Evolutionary conservation across 1,284 basidiomycete genomes (phyloP).

Genomic region (Trametes hirsuta): DNA sequence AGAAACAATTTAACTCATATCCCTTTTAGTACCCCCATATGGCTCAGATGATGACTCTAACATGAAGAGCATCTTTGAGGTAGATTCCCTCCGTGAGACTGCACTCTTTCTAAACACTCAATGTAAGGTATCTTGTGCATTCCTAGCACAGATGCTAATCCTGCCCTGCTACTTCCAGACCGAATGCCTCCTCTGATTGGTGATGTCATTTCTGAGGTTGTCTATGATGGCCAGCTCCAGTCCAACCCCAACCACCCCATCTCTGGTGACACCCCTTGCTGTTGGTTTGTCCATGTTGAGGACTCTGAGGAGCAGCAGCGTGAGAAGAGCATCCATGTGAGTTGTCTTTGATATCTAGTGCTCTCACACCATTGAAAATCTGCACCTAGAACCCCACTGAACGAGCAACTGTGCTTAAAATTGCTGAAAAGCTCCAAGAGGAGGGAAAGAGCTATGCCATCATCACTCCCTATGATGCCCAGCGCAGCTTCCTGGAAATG

Average conservation of each 20-base stretch:
- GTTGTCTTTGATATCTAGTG: conserved; percentile 9
- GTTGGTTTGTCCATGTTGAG: conserved; percentile 51
- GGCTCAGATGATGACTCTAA: conserved; percentile 45
- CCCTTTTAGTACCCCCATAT: conserved; percentile 48
- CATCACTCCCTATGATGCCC: conserved; percentile 62
- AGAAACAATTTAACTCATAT: background rate
- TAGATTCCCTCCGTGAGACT: conserved; percentile 39
- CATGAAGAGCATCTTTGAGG: conserved; percentile 50
- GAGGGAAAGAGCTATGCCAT: conserved; percentile 43
- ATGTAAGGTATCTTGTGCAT: conserved; percentile 39
- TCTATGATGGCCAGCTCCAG: conserved; percentile 56
- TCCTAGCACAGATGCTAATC: background rate
- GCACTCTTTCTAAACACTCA: conserved; percentile 45
- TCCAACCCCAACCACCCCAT: conserved; percentile 42
- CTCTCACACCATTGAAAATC: conserved; percentile 23
- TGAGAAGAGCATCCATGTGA: conserved; percentile 50
- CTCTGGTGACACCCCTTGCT: conserved; percentile 30
- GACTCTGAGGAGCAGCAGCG: conserved; percentile 42
- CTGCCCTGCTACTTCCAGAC: conserved; percentile 43
- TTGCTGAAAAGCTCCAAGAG: conserved; percentile 48
- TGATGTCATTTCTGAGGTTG: conserved; percentile 62
- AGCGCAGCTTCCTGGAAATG: conserved; percentile 47
- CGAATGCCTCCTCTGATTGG: conserved; percentile 81
- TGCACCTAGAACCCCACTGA: conserved; percentile 48
- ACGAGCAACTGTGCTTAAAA: conserved; percentile 40